Evolutionary conservation across 148 eudicot genomes (phyloP), one percentile per base, ranked within the genome.

Genomic region (Rhododendron ovatum): DNA sequence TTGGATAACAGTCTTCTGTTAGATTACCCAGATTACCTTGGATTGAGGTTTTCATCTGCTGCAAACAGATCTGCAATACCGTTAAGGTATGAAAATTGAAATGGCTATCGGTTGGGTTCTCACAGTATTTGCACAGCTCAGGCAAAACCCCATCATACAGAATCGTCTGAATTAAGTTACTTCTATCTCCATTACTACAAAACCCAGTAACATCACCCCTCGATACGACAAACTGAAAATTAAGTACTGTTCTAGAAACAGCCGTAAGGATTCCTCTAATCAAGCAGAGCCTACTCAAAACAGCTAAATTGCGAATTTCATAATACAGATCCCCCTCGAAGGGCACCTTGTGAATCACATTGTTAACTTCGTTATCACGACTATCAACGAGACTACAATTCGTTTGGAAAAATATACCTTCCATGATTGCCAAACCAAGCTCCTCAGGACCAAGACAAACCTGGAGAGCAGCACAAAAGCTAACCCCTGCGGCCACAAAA

Each of bases 61-160:
- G 99, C 89, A 97, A 88, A 90, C 99, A 97, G 48, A 97, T 97
- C 86, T 97, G 98, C 93, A 95, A 88, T 86, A 97, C 99, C 4
- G 99, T 97, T 84, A 95, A 88, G 65, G 96, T 91, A 88, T 97
- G 99, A 85, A 97, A 97, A 88, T 95, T 97, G 78, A 95, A 95
- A 90, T 97, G 99, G 90, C 98, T 94, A 89, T 97, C 99, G 79
- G 76, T 90, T 30, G 98, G 99, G 78, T 94, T 97, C 92, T 97
- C 99, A 89, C 96, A 94, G 65, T 91, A 94, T 57, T 84, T 87
- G 82, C 99, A 97, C 80, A 97, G 90, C 90, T 94, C 98, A 15
- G 96, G 99, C 88, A 97, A 93, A 89, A 97, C 93, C 74, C 92
- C 94, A 90, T 93, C 95, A 87, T 93, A 95, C 8, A 97, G 92